Evolutionary conservation across 2,329 filamentous ascomycete species (phyloP).

Genomic region (Epichloe gansuensis): DNA sequence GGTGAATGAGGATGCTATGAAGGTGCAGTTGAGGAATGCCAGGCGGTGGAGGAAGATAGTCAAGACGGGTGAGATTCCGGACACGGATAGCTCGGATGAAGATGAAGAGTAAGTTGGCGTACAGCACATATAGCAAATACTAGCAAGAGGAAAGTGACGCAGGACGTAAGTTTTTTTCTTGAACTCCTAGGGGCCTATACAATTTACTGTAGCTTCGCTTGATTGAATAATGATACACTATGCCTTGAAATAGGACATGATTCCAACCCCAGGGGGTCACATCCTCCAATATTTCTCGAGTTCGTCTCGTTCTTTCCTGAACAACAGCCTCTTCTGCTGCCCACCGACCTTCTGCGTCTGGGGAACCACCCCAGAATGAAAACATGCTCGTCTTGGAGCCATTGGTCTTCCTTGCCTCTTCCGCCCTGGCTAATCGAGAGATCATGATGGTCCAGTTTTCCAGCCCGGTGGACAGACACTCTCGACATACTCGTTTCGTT

Average conservation of each 20-base stretch:
- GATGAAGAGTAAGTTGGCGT: background rate
- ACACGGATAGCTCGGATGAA: conserved; percentile 1
- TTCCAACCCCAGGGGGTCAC: conserved; percentile 22
- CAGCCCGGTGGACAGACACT: conserved; percentile 67
- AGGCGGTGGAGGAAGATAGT: conserved; percentile 17
- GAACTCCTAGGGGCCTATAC: background rate
- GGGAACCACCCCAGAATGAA: conserved; percentile 24
- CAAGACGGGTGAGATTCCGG: conserved; percentile 5
- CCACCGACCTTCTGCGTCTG: conserved; percentile 34
- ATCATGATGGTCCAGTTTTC: conserved; percentile 81
- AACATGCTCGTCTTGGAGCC: conserved; percentile 23
- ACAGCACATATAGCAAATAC: background rate
- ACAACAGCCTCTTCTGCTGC: conserved; percentile 43
- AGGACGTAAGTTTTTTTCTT: background rate
- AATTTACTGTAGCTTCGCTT: background rate
- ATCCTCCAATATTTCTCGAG: conserved; percentile 40
- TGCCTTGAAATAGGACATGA: conserved; percentile 28
- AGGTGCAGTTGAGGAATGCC: conserved; percentile 13
- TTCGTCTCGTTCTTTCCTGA: conserved; percentile 37
- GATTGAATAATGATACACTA: background rate
- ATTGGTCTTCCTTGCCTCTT: conserved; percentile 26
- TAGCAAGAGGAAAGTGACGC: background rate
- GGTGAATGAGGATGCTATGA: conserved; percentile 11
- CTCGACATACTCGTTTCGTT: conserved; percentile 48
- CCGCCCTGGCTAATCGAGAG: conserved; percentile 43